These are phyloP conservation scores for Gossypium davidsonii DNA, from an alignment of 441 rosid genomes.

Conservation along the genomic window DNA sequence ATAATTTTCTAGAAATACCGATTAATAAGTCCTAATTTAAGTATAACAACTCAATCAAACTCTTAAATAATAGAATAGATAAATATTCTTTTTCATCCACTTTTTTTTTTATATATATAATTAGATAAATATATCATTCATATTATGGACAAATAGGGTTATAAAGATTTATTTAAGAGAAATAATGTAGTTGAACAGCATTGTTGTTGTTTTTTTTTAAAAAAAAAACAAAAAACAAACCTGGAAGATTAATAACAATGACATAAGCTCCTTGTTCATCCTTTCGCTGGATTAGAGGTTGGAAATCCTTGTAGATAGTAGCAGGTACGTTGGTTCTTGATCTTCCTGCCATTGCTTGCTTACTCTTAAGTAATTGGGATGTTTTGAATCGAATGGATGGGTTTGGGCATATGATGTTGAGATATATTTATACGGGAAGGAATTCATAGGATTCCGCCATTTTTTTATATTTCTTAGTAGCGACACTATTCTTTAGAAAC, in stretches of 20 bases:
- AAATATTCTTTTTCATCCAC: too few relatives aligned
- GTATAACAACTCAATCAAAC: too few relatives aligned
- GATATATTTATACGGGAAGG: too few relatives aligned
- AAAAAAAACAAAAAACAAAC: not conserved
- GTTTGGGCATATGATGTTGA: not conserved
- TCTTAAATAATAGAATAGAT: too few relatives aligned
- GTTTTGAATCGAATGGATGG: too few relatives aligned
- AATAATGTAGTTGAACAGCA: not conserved
- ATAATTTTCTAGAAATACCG: too few relatives aligned
- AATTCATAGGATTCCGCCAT: not conserved
- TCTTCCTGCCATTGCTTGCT: not conserved
- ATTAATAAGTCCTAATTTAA: too few relatives aligned
- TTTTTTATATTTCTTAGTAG: not conserved
- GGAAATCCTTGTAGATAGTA: not conserved
- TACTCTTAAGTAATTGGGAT: too few relatives aligned
- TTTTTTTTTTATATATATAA: too few relatives aligned
- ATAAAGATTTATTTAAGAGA: too few relatives aligned
- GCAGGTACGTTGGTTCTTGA: not conserved
- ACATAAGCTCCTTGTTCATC: not conserved
- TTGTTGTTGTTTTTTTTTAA: not conserved
- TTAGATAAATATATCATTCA: too few relatives aligned
- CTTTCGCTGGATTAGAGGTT: not conserved
- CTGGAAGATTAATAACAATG: constrained; percentile 1
- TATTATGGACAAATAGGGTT: too few relatives aligned
- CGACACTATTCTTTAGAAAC: not conserved